A percentile compares a stretch with the other conserved stretches of the same genome.
These are phyloP conservation scores for Eurotiales sp. DNA, from an alignment of 2,329 filamentous ascomycete species.

Conservation along the genomic window DNA sequence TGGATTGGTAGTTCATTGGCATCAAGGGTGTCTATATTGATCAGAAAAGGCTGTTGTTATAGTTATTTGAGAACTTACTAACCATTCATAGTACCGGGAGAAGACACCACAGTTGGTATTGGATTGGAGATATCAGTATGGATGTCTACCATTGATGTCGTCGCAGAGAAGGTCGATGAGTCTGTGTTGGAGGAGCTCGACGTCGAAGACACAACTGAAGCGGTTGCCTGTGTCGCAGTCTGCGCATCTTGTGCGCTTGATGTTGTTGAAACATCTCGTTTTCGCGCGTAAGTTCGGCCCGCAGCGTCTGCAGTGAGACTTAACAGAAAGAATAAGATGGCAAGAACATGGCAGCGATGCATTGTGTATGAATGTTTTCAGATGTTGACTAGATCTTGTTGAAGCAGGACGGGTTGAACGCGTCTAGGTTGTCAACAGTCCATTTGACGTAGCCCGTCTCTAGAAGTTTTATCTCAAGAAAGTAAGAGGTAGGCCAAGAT, in stretches of 20 bases:
- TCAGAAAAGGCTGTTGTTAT: conserved; percentile 5
- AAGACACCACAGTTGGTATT: conserved; percentile 5
- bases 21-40: conserved; percentile 17
- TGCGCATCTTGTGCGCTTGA: conserved; percentile 7
- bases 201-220: not conserved
- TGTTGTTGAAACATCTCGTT: conserved; percentile 8
- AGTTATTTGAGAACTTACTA: not conserved
- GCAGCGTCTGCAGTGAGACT: conserved; percentile 4
- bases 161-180: not conserved
- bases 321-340: not conserved
- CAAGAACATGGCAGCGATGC: not conserved
- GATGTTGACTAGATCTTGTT: not conserved
- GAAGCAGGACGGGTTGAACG: not conserved
- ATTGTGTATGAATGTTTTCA: not conserved
- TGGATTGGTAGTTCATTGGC: conserved; percentile 60
- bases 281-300: not conserved
- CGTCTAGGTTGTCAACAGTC: conserved; percentile 1
- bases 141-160: conserved; percentile 14
- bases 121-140: conserved; percentile 12
- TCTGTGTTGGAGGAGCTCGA: conserved; percentile 2
- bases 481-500: not conserved
- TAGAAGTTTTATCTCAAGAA: not conserved
- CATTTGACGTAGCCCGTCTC: not conserved
- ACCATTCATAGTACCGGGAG: conserved; percentile 5
- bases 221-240: not conserved